Evolutionary conservation across 257 asterid genomes (phyloP), one percentile per base, ranked within the genome.

Genomic region (Fraxinus pennsylvanica): DNA sequence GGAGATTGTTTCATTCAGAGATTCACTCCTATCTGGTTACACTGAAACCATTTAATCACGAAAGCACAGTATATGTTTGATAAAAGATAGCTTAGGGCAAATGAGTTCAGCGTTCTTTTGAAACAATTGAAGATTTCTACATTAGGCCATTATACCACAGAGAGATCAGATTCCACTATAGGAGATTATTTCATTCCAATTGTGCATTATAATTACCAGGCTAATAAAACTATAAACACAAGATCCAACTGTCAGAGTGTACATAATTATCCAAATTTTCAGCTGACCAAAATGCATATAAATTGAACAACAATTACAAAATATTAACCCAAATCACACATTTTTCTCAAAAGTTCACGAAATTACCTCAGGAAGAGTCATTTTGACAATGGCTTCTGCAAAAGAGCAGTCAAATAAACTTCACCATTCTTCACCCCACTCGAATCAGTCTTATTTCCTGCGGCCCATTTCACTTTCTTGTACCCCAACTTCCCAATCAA

Each of bases 381-480:
- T 87, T 81, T 93, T 25, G 82, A 83, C 85, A 88, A 38, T 4
- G 99, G 99, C 92, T 95, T 95, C 91, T 91, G 98, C 85, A 95
- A 61, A 69, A 95, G 96, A 2, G 99, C 97, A 41, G 98, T 91
- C 91, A 93, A 81, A 80, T 88, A 95, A 69, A 93, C 92, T 80
- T 95, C 99, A 2, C 92, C 97, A 84, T 91, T 91, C 92, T 93
- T 93, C 77, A 92, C 59, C 29, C 97, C 97, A 78, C 91, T 86
- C 0, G 90, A 38, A 89, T 95, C 98, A 41, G 76, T 83, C 90
- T 95, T 95, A 78, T 80, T 76, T 6, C 85, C 94, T 38, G 92
- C 99, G 14, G 97, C 96, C 99, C 99, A 95, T 76, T 95, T 95
- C 82, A 95, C 97, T 85, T 90, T 95, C 97, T 86, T 95, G 89